These are phyloP conservation scores for Phytophthora agathidicida DNA, from an alignment of 352 stramenopile species.

Conservation along the genomic window DNA sequence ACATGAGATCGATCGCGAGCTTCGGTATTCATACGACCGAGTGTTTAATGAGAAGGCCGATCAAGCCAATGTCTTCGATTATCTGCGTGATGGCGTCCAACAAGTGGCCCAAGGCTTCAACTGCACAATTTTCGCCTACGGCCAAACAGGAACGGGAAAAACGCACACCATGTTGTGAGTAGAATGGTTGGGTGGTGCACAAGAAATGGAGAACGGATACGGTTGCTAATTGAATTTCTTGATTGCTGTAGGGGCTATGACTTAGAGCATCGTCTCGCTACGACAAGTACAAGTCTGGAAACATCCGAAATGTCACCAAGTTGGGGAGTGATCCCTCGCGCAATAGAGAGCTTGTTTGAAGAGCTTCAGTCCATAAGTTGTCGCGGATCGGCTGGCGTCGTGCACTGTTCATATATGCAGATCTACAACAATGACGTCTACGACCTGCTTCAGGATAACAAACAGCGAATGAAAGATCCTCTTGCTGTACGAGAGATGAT, in stretches of 20 bases:
- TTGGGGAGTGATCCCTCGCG: constrained; percentile 87
- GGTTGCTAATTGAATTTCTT: neutral
- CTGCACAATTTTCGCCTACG: constrained; percentile 93
- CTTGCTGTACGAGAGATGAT: constrained; percentile 70
- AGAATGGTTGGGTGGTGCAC: neutral
- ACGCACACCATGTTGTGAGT: constrained; percentile 90
- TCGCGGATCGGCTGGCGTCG: constrained; percentile 60
- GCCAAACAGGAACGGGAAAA: constrained; percentile 91
- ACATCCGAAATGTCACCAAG: constrained; percentile 9
- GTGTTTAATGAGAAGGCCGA: constrained; percentile 64
- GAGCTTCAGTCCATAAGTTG: constrained; percentile 58
- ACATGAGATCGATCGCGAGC: constrained; percentile 48
- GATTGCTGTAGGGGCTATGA: constrained; percentile 53
- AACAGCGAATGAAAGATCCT: constrained; percentile 56
- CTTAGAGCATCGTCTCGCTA: constrained; percentile 49
- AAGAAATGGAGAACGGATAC: constrained; percentile 5
- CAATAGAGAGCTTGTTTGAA: constrained; percentile 85
- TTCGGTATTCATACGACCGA: constrained; percentile 71
- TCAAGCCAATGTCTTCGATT: constrained; percentile 81
- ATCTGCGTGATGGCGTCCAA: constrained; percentile 70
- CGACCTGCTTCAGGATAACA: constrained; percentile 72
- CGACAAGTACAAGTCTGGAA: neutral
- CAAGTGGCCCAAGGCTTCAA: constrained; percentile 89
- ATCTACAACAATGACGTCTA: constrained; percentile 92
- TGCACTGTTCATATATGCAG: constrained; percentile 93